Evolutionary conservation across 129 eudicot genomes (phyloP).

Genomic region (Rutidosis leptorrhynchoides): DNA sequence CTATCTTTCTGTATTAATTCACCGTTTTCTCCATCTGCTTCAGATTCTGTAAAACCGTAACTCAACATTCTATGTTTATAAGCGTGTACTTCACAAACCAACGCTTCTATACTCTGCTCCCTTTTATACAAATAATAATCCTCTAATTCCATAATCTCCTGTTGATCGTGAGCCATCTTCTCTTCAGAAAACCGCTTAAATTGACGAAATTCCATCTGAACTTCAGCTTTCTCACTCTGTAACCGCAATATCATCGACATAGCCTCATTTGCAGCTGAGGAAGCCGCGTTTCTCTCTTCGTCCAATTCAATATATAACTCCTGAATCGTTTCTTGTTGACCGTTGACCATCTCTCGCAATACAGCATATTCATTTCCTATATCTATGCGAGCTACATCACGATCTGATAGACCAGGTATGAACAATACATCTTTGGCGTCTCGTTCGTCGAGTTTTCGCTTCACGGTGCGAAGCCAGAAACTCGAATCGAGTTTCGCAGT

Average conservation of each 20-base stretch:
- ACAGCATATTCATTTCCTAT: slow-evolving; percentile 64
- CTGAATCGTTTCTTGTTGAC: slow-evolving; percentile 67
- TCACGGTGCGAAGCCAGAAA: slow-evolving; percentile 53
- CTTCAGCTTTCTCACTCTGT: slow-evolving; percentile 90
- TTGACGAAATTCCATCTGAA: slow-evolving; percentile 84
- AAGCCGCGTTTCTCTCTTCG: slow-evolving; percentile 89
- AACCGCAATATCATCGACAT: slow-evolving; percentile 98
- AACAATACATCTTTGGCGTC: slow-evolving; percentile 35
- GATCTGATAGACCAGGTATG: slow-evolving; percentile 51
- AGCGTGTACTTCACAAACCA: slow-evolving; percentile 69
- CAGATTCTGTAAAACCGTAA: slow-evolving; percentile 75
- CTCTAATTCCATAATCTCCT: slow-evolving; percentile 60
- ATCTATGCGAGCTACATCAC: slow-evolving; percentile 69
- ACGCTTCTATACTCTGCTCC: slow-evolving; percentile 72
- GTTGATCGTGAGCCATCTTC: slow-evolving; percentile 85
- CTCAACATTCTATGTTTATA: slow-evolving; percentile 88
- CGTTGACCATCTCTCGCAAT: slow-evolving; percentile 68
- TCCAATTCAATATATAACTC: slow-evolving; percentile 70
- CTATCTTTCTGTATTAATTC: slow-evolving; percentile 38
- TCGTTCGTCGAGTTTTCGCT: slow-evolving; percentile 62
- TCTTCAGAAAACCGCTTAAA: slow-evolving; percentile 87
- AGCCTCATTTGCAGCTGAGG: slow-evolving; percentile 88
- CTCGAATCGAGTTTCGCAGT: slow-evolving; percentile 39
- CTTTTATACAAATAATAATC: slow-evolving; percentile 71
- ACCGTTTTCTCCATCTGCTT: slow-evolving; percentile 52